phyloP scores from a whole-genome alignment of 1,139 yeast species.

The Lodderomyces pseudojiufengensis region DNA sequence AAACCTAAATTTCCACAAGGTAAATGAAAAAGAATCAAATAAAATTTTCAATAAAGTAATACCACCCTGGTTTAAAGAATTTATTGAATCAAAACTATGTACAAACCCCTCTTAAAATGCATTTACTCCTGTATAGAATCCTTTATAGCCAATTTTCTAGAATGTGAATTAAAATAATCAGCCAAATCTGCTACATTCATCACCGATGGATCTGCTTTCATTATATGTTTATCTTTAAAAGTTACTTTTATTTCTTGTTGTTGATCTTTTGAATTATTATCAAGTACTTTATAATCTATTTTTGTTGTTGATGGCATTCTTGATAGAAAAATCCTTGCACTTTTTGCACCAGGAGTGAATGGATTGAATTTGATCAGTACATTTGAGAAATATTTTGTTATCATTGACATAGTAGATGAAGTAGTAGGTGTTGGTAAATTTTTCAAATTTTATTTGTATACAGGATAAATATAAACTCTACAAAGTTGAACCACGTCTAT shows the following conservation, averaged over 20 bases:
- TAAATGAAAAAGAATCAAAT: conserved; percentile 4
- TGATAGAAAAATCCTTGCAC: conserved; percentile 77
- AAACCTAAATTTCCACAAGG: conserved; percentile 5
- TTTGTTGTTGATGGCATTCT: conserved; percentile 72
- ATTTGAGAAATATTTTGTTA: conserved; percentile 78
- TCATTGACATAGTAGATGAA: conserved; percentile 42
- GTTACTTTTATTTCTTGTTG: conserved; percentile 76
- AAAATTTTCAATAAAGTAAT: conserved; percentile 13
- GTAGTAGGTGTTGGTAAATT: conserved; percentile 3
- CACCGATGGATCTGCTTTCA: conserved; percentile 63
- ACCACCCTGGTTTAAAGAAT: conserved; percentile 19
- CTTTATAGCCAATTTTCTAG: conserved; percentile 63
- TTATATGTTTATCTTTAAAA: conserved; percentile 73
- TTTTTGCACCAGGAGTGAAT: conserved; percentile 66
- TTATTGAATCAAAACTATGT: conserved; percentile 9
- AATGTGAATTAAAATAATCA: conserved; percentile 61
- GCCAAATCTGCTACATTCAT: conserved; percentile 52
- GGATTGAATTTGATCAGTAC: conserved; percentile 82
- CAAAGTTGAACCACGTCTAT: too few species aligned
- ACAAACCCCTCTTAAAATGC: conserved; percentile 2
- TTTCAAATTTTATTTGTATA: neutral
- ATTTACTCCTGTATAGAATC: conserved; percentile 48
- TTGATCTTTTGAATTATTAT: conserved; percentile 34
- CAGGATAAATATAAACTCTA: too few species aligned
- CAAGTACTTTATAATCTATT: conserved; percentile 53